Conservation (phyloP, 2,329 filamentous ascomycete species). For the Arthrobotrys sphaeroides region DNA sequence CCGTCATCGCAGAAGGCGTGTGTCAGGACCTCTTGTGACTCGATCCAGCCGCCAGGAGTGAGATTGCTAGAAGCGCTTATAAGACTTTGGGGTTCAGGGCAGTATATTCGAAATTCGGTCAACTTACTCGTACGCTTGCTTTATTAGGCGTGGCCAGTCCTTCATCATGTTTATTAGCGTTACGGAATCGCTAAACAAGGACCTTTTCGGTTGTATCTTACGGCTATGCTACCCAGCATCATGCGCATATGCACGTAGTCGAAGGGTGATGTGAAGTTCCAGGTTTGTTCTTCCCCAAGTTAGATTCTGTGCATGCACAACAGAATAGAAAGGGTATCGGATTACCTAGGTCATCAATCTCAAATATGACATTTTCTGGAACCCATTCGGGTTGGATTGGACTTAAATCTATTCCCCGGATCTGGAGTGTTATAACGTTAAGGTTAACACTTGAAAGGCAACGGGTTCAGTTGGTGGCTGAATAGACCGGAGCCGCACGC, state of each 20-base stretch:
- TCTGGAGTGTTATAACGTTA: constrained; percentile 12
- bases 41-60: constrained; percentile 64
- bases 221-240: constrained; percentile 50
- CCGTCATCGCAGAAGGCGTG: constrained; percentile 63
- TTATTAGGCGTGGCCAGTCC: constrained; percentile 46
- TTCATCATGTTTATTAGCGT: neutral
- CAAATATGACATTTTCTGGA: constrained; percentile 70
- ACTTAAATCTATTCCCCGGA: constrained; percentile 61
- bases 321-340: neutral
- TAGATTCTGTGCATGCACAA: neutral
- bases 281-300: constrained; percentile 21
- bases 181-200: neutral
- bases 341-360: constrained; percentile 69
- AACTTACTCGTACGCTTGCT: constrained; percentile 48
- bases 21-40: constrained; percentile 63
- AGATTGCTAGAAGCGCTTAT: constrained; percentile 56
- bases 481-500: neutral
- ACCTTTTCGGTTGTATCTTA: constrained; percentile 4
- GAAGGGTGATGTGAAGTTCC: constrained; percentile 43
- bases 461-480: no score
- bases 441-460: neutral
- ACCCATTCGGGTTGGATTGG: constrained; percentile 61
- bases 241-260: constrained; percentile 52
- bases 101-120: neutral
- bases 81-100: neutral